Percentiles rank a stretch among this genome's conserved stretches.
Evolutionary conservation across 2,329 filamentous ascomycete genomes (phyloP).

Genomic region (Arthrobotrys iridis): DNA sequence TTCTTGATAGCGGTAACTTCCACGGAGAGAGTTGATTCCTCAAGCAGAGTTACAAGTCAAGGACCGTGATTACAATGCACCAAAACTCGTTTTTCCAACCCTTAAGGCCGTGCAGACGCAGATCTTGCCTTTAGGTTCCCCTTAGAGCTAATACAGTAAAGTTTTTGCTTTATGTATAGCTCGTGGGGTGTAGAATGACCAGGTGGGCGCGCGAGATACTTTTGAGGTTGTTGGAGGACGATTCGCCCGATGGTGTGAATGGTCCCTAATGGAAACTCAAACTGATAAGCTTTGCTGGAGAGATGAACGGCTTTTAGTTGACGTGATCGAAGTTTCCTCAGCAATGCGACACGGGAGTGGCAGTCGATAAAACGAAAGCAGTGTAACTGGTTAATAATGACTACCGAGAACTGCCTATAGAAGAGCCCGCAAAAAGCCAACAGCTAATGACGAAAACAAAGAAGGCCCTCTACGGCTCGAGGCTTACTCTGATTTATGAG

Average conservation of each 20-base stretch:
- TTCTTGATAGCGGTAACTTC: constrained; percentile 33
- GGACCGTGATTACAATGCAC: constrained; percentile 28
- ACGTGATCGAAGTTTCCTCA: constrained; percentile 12
- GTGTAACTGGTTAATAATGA: constrained; percentile 22
- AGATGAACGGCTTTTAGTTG: neutral
- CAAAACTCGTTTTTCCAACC: constrained; percentile 20
- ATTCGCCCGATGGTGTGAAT: constrained; percentile 14
- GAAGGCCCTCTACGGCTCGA: constrained; percentile 29
- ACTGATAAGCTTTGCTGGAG: constrained; percentile 14
- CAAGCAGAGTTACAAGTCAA: constrained; percentile 26
- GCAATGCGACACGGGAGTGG: neutral
- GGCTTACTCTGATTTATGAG: constrained; percentile 48
- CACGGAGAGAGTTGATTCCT: constrained; percentile 22
- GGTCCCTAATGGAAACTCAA: constrained; percentile 33
- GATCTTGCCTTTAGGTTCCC: constrained; percentile 26
- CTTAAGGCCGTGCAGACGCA: constrained; percentile 25
- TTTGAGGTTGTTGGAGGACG: constrained; percentile 50
- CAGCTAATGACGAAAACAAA: constrained; percentile 28
- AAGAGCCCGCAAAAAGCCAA: constrained; percentile 17
- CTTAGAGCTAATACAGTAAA: constrained; percentile 39
- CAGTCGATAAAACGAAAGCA: constrained; percentile 8
- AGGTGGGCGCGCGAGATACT: constrained; percentile 47
- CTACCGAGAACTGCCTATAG: constrained; percentile 23
- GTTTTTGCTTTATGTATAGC: constrained; percentile 22
- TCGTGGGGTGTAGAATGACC: constrained; percentile 48